phyloP scores from a whole-genome alignment of 495 filamentous ascomycete genomes.

The Pseudevernia furfuracea region DNA sequence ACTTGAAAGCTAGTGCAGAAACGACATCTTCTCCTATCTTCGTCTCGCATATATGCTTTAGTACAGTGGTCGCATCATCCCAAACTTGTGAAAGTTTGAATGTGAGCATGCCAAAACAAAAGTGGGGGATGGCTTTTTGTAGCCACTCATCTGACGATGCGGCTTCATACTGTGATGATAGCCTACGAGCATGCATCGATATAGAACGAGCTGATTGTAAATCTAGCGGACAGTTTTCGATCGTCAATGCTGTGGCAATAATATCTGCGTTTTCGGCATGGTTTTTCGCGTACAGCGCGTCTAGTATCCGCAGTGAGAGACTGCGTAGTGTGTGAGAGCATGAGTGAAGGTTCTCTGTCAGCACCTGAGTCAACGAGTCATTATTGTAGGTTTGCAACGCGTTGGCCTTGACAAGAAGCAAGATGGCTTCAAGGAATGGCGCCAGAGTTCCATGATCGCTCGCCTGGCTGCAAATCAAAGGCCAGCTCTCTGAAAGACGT shows the following conservation, averaged over 20 bases:
- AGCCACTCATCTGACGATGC: conserved; percentile 54
- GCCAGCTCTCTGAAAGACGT: conserved; percentile 48
- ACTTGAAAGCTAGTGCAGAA: conserved; percentile 65
- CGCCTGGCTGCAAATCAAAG: conserved; percentile 52
- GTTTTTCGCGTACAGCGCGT: conserved; percentile 32
- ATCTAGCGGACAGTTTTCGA: conserved; percentile 70
- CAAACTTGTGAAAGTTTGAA: conserved; percentile 73
- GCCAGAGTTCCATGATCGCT: conserved; percentile 52
- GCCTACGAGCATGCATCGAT: conserved; percentile 76
- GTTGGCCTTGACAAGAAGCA: conserved; percentile 50
- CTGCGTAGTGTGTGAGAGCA: conserved; percentile 64
- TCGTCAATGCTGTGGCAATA: conserved; percentile 49
- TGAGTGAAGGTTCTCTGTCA: conserved; percentile 64
- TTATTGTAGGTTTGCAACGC: conserved; percentile 36
- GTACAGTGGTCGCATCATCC: conserved; percentile 68
- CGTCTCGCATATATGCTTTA: conserved; percentile 66
- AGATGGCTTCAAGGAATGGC: conserved; percentile 59
- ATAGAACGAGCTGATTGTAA: conserved; percentile 66
- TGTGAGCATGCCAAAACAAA: conserved; percentile 83
- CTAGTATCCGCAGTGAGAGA: conserved; percentile 60
- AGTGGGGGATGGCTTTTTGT: conserved; percentile 62
- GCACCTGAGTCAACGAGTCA: conserved; percentile 49
- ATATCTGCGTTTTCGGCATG: conserved; percentile 36
- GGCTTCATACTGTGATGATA: conserved; percentile 54
- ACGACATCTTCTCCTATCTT: conserved; percentile 66